Base-by-base conservation (phyloP, 352 stramenopile genomes). In the Phytophthora fragariaefolia region DNA sequence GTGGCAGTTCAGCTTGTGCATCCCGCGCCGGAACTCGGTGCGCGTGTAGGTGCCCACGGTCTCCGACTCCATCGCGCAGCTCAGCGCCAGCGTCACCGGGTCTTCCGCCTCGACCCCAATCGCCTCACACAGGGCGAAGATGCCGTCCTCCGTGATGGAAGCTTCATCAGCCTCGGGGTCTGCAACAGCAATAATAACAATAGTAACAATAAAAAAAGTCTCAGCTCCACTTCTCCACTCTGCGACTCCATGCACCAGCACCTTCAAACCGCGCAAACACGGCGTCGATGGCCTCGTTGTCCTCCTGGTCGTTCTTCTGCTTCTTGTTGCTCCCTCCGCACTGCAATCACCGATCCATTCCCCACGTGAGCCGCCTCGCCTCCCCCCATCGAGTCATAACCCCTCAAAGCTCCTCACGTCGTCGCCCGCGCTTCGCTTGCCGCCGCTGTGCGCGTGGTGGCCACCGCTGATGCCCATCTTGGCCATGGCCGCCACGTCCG, bases 21-120 rank as follows among this genome's bases (percentile, higher is more conserved):
- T 74, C 27, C 89, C 89, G 32, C 74, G 64, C 9, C 83, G 46
- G 58, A 95, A 96, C 62, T 96, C 89, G 1, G 72, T 67, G 43
- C 77, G 79, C 43, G 85, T 92, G 58, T 85, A 96, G 40, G 92
- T 66, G 55, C 89, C 90, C 87, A 95, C 95, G 1, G 73, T 82
- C 23, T 80, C 73, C 1, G 89, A 82, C 3, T 91, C 79, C 89
- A 96, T 96, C 43, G 70, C 73, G 56, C 73, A 96, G 62, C 85
- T 92, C 24, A 96, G 71, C 23, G 83, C 87, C 43, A 96, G 62
- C 58, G 93, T 87, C 51, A 95, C 85, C 0, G 86, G 85, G 43
- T 96, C 87, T 58, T 96, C 82, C 2, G 89, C 34, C 45, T 94
- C 87, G 24, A 95, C 73, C 3, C 71, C 84, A 17, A 96, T 61